Conservation (phyloP, 768 basidiomycete genomes). For the Boletus rubropictus region DNA sequence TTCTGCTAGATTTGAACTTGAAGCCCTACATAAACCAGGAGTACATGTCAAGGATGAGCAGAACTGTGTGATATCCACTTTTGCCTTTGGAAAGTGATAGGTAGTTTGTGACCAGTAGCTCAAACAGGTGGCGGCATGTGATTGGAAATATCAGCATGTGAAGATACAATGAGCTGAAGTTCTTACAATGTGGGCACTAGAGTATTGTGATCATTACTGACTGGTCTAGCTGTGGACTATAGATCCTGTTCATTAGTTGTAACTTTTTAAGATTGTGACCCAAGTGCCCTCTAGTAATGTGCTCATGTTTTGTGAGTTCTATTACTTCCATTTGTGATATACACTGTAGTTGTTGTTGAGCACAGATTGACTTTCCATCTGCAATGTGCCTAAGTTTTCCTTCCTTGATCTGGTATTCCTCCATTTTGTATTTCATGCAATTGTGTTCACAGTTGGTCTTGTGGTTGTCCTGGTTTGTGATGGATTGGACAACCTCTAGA, state of each 20-base stretch:
- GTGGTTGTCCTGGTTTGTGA: no score
- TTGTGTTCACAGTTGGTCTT: no score
- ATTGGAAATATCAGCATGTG: slow-evolving; percentile 34
- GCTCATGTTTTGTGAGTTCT: not conserved
- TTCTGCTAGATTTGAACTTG: no score
- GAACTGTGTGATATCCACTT: slow-evolving; percentile 27
- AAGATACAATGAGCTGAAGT: slow-evolving; percentile 16
- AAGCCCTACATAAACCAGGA: slow-evolving; percentile 29
- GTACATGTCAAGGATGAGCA: slow-evolving; percentile 25
- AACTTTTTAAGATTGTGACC: no score
- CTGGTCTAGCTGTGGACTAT: not conserved
- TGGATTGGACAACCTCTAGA: no score
- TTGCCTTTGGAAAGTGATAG: slow-evolving; percentile 32
- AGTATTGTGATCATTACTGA: slow-evolving; percentile 9
- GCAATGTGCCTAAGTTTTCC: slow-evolving; percentile 16
- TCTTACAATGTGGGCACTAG: slow-evolving; percentile 23
- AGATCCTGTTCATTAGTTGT: not conserved
- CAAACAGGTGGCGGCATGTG: slow-evolving; percentile 31
- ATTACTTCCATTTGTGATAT: slow-evolving; percentile 6
- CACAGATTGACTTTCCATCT: slow-evolving; percentile 1
- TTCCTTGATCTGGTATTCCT: not conserved
- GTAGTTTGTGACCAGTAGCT: slow-evolving; percentile 29
- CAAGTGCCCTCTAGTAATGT: slow-evolving; percentile 8
- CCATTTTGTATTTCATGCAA: not conserved
- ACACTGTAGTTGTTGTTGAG: slow-evolving; percentile 1